Base-by-base conservation (phyloP, 75 land plant genomes). In the Pseudotsuga menziesii region DNA sequence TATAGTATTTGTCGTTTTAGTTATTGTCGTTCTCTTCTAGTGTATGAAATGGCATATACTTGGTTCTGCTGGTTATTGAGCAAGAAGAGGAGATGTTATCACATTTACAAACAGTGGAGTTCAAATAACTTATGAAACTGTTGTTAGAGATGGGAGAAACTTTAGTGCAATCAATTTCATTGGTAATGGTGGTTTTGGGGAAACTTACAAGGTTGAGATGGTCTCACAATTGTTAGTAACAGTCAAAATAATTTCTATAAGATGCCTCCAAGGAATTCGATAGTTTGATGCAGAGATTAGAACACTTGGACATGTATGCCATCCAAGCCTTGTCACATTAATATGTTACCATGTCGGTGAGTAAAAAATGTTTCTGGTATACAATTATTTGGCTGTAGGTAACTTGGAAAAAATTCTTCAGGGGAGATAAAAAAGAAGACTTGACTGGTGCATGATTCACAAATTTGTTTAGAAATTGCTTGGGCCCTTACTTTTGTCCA, bases 171-270 rank as follows among this genome's bases (percentile, higher is more conserved):
- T 86, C 72, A 88, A 94, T 71, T 84, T 88, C 44, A 94, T 94
- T 61, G 95, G 98, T 8, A 92, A 83, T 75, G 95, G 95, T 8
- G 95, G 98, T 0, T 94, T 94, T 87, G 98, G 95, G 58, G 88
- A 93, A 2, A 94, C 98, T 36, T 92, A 94, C 82, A 92, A 86
- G 81, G 98, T 91, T 29, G 98, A 90, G 79, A 44, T 90, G 54
- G 60, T 80, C 13, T 89, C 93, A n/a, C 91, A 89, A 19, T 77
- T 81, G 44, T 80, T 89, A 32, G 91, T 92, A 20, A 93, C 95
- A 57, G 86, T 94, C 20, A 94, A 94, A 76, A 83, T 90, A 80
- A 82, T 94, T 9, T 84, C 88, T 8, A 67, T 92, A 17, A 91
- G 95, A 27, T 82, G 91, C 77, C 84, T 94, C 75, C 92, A 94